Evolutionary conservation across 345 rosid species (phyloP).

Genomic region (Hypericum androsaemum): DNA sequence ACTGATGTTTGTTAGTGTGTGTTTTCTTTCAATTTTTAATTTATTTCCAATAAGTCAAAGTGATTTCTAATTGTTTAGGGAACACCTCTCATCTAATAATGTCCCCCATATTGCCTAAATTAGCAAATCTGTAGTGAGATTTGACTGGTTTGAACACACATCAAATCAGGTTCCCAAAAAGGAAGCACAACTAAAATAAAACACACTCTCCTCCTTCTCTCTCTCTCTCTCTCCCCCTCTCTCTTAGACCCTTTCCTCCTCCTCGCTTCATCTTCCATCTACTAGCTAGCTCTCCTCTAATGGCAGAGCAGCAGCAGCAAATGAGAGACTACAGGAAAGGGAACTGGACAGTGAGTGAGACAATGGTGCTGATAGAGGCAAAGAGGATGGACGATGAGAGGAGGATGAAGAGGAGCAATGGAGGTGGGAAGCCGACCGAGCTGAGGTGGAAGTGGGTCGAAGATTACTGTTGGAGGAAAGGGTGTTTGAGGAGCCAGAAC

Average conservation of each 20-base stretch:
- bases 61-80: too few relatives aligned
- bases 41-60: too few relatives aligned
- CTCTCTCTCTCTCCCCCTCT: not conserved
- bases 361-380: constrained; percentile 25
- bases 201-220: constrained; percentile 13
- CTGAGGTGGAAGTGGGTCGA: constrained; percentile 35
- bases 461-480: constrained; percentile 31
- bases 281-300: constrained; percentile 3
- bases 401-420: constrained; percentile 13
- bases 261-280: too few relatives aligned
- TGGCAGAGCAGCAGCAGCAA: constrained; percentile 32
- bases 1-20: too few relatives aligned
- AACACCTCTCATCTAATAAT: not conserved
- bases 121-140: constrained; percentile 10
- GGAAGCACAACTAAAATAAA: constrained; percentile 13
- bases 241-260: too few relatives aligned
- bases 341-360: constrained; percentile 31
- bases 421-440: constrained; percentile 14
- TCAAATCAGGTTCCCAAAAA: constrained; percentile 23
- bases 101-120: constrained; percentile 15
- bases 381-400: constrained; percentile 30
- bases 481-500: constrained; percentile 32
- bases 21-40: too few relatives aligned
- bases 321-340: constrained; percentile 37
- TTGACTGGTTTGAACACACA: constrained; percentile 25